Percentiles rank a stretch among this genome's conserved stretches.
phyloP scores from a whole-genome alignment of 768 basidiomycete genomes.

The Phylloporus rhodoxanthus region DNA sequence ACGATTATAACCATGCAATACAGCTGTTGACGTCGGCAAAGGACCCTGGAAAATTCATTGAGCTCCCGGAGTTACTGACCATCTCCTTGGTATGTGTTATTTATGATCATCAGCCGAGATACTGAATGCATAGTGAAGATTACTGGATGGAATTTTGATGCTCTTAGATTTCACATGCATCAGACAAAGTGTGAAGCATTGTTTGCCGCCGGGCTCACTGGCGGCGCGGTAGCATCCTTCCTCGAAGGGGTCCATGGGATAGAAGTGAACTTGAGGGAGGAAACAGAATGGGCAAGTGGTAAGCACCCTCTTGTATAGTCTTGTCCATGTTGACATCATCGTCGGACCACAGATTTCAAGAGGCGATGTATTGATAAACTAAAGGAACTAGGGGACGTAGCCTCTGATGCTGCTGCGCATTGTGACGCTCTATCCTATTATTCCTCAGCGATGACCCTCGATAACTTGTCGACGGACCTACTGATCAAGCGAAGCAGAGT shows the following conservation, averaged over 20 bases:
- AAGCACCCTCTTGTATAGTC: not conserved
- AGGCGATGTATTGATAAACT: slow-evolving; percentile 7
- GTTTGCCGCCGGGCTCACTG: not conserved
- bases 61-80: slow-evolving; percentile 9
- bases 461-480: not conserved
- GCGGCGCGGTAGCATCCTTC: slow-evolving; percentile 3
- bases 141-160: slow-evolving; percentile 13
- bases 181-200: slow-evolving; percentile 6
- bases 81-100: slow-evolving; percentile 9
- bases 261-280: not conserved
- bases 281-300: slow-evolving; percentile 8
- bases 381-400: slow-evolving; percentile 6
- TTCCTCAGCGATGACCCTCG: slow-evolving; percentile 6
- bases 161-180: slow-evolving; percentile 5
- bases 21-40: slow-evolving; percentile 4
- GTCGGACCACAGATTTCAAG: slow-evolving; percentile 5
- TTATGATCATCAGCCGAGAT: not conserved
- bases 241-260: not conserved
- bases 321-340: not conserved
- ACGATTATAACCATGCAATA: slow-evolving; percentile 5
- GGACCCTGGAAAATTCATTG: slow-evolving; percentile 1
- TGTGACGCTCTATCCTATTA: slow-evolving; percentile 7
- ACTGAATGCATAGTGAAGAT: slow-evolving; percentile 6
- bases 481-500: slow-evolving; percentile 13
- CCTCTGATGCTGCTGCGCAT: slow-evolving; percentile 2